Evolutionary conservation across 2,329 filamentous ascomycete genomes (phyloP).

Genomic region (Alternaria tenuissima): DNA sequence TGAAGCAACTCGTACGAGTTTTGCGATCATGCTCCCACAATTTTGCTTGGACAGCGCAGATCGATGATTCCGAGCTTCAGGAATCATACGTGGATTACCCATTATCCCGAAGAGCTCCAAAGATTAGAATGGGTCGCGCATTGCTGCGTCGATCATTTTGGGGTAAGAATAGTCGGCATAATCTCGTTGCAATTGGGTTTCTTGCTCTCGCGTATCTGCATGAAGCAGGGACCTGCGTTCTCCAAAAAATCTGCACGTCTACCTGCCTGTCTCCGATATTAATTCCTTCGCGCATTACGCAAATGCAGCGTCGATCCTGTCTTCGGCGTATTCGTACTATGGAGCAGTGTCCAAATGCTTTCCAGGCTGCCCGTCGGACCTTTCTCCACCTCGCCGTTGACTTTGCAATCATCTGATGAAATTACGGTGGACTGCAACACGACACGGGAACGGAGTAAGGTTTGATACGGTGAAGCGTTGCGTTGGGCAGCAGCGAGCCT

Average conservation of each 20-base stretch:
- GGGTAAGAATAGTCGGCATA: neutral
- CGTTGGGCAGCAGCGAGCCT: slow-evolving; percentile 7
- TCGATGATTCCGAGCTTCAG: neutral
- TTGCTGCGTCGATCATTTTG: neutral
- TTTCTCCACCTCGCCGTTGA: neutral
- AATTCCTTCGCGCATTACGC: neutral
- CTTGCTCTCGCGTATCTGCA: neutral
- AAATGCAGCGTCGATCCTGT: neutral
- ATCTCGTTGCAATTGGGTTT: neutral
- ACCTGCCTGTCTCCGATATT: neutral
- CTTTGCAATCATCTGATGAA: neutral
- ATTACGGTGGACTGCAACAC: neutral
- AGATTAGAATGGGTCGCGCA: neutral
- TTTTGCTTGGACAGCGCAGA: neutral
- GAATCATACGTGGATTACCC: neutral
- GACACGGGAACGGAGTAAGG: neutral
- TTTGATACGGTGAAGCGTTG: slow-evolving; percentile 6
- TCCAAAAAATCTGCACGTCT: neutral
- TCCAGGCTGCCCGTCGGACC: neutral
- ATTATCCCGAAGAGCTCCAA: neutral
- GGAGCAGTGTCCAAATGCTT: neutral
- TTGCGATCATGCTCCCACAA: neutral
- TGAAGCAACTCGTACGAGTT: neutral
- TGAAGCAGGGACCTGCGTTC: neutral
- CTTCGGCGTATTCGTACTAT: neutral